phyloP scores from a whole-genome alignment of 345 rosid species.

The Dimocarpus longan region DNA sequence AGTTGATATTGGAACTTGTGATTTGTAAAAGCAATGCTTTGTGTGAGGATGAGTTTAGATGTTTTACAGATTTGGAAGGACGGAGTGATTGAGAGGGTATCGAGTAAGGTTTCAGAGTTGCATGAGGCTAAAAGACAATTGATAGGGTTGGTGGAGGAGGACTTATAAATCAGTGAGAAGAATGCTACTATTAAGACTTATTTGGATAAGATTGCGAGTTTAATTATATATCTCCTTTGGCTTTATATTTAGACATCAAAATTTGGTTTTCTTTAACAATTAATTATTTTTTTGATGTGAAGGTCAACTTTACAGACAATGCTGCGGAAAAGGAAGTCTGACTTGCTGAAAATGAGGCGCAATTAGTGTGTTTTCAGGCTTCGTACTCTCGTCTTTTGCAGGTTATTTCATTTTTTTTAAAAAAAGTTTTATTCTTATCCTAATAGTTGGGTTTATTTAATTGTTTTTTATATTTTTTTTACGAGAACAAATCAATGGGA shows the following conservation, averaged over 20 bases:
- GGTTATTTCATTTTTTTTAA: too few relatives aligned
- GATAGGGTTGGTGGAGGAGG: slow-evolving; percentile 80
- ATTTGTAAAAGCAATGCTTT: too few relatives aligned
- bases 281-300: slow-evolving; percentile 17
- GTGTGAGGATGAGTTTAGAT: not conserved
- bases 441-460: too few relatives aligned
- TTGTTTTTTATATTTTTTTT: too few relatives aligned
- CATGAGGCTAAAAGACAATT: slow-evolving; percentile 87
- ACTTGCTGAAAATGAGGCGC: slow-evolving; percentile 62
- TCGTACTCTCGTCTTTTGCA: too few relatives aligned
- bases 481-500: too few relatives aligned
- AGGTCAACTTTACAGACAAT: slow-evolving; percentile 71
- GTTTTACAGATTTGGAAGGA: slow-evolving; percentile 73
- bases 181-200: slow-evolving; percentile 57
- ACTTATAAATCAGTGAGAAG: slow-evolving; percentile 32
- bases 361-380: slow-evolving; percentile 64
- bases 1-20: too few relatives aligned
- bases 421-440: too few relatives aligned
- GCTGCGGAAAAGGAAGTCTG: slow-evolving; percentile 72
- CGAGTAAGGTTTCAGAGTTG: slow-evolving; percentile 63
- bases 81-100: slow-evolving; percentile 76
- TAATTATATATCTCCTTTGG: slow-evolving; percentile 3
- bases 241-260: not conserved
- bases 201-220: slow-evolving; percentile 76
- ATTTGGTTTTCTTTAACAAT: not conserved